Evolutionary conservation across 176 grass and related monocot species (phyloP), one percentile per base, ranked within the genome.

Genomic region (Oryza meridionalis): DNA sequence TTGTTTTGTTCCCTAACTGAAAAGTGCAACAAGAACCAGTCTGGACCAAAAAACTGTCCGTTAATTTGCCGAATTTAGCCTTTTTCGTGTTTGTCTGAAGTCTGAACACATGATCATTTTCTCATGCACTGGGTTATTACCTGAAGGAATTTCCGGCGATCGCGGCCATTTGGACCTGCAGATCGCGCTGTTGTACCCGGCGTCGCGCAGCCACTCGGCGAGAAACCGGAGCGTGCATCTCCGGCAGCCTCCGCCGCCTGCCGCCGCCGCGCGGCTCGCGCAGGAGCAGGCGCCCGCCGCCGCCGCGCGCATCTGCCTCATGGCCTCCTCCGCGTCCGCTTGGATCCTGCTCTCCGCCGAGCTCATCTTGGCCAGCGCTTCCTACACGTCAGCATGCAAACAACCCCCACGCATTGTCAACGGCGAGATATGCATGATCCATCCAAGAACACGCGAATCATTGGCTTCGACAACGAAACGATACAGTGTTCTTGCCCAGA

Each of bases 121-220:
- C 21, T 71, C 29, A 2, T 42, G 35, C 24, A 4, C 21, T 64
- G 65, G 6, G 4, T 42, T 70, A 88, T 42, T 70, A 88, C 88
- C 83, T 86, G 88, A 86, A 43, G 87, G 91, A 46, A 97, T 88
- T 53, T 94, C 75, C 3, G 66, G 31, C 0, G 91, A 86, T 9
- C 59, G 84, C 13, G 29, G 26, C 94, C 91, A 94, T 65, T 86
- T 94, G 68, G 85, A 90, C 79, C 83, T 79, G 87, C 87, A 92
- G 61, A 92, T 25, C 27, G 87, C 82, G 65, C 94, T 92, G 82
- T 92, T 77, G 70, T 88, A 94, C 16, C 91, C 87, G n/a, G 87
- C 81, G 49, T 90, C 82, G 21, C 58, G 71, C 68, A 97, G 92
- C 14, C 77, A 38, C 21, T 78, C 32, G 15, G 89, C 32, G 66